Base-by-base conservation (phyloP, 1,284 basidiomycete genomes). In the Microbotryum silenes-acaulis region DNA sequence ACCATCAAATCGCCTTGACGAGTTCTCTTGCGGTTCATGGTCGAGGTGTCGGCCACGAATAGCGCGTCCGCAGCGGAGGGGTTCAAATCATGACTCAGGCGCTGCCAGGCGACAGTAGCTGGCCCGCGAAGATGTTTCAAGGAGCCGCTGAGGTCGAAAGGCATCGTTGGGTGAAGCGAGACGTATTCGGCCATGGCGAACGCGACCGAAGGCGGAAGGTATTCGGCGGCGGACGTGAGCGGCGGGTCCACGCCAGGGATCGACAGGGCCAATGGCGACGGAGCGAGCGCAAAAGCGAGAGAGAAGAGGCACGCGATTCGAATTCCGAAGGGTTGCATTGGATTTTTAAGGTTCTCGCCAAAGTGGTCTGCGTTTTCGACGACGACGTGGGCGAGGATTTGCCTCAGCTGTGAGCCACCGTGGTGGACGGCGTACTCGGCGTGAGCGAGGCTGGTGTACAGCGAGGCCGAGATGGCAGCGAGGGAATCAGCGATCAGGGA, bases 1-100 rank as follows among this genome's bases (percentile, higher is more conserved):
- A 18, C 29, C 1, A 12, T 56, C 7, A 14, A 1, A 1, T 59
- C 57, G 33, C 55, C 60, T 4, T 60, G 31, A 2, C 47, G 37
- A 2, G 58, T 57, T 2, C 65, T 54, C 45, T 64, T 67, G 9
- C 65, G 31, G 25, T 44, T 55, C 7, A 51, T 27, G 9, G 42
- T 9, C 18, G 51, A 33, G 2, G 52, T 50, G 18, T 37, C 56
- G 33, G 37, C 21, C 21, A 21, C 23, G 27, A 46, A 27, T 8
- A 4, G 9, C 42, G 50, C 18, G 47, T 54, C 20, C 14, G 48
- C 44, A 21, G 44, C 47, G 48, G 55, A 42, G 3, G 45, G 33
- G 16, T 61, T 57, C 57, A 57, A 25, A 20, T 67, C 62, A 23
- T 51, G 46, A 7, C 57, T 44, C 14, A 66, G 51, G 6, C 49